Evolutionary conservation across 192 early-diverging fungal genomes (phyloP).

Genomic region (Podila clonocystis): DNA sequence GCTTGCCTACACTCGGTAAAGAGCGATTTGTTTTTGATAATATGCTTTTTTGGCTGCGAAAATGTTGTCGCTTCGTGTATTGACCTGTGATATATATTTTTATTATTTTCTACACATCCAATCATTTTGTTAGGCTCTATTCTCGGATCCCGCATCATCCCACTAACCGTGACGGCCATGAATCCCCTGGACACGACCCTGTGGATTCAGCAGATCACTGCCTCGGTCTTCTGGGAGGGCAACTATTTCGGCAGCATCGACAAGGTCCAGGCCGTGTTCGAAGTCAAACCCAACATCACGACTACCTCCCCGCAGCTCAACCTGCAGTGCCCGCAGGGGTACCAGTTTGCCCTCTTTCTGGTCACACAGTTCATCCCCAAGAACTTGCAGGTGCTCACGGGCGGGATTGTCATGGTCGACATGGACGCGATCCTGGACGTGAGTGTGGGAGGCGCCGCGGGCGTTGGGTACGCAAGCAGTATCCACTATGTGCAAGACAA

Average conservation of each 20-base stretch:
- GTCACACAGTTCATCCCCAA: constrained; percentile 9
- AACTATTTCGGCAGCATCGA: constrained; percentile 2
- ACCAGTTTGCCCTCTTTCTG: constrained; percentile 4
- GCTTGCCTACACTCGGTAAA: neutral
- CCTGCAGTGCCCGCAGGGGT: neutral
- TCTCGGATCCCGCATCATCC: neutral
- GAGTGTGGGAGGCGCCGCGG: neutral
- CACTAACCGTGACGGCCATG: neutral
- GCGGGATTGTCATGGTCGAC: neutral
- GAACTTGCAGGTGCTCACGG: neutral
- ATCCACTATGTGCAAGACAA: neutral
- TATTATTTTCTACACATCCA: no score
- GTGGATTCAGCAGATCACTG: neutral
- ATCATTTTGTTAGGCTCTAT: neutral
- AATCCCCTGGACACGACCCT: neutral
- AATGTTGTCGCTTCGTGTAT: no score
- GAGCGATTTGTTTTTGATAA: neutral
- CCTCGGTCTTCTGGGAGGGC: neutral
- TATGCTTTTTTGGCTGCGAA: no score
- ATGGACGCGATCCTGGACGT: neutral
- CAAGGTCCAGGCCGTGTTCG: neutral
- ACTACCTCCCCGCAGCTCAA: neutral
- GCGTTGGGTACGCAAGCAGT: neutral
- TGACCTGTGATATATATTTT: no score
- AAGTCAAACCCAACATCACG: neutral